These are phyloP conservation scores for Phaffia rhodozyma DNA, from an alignment of 1,284 basidiomycete genomes.

Conservation along the genomic window DNA sequence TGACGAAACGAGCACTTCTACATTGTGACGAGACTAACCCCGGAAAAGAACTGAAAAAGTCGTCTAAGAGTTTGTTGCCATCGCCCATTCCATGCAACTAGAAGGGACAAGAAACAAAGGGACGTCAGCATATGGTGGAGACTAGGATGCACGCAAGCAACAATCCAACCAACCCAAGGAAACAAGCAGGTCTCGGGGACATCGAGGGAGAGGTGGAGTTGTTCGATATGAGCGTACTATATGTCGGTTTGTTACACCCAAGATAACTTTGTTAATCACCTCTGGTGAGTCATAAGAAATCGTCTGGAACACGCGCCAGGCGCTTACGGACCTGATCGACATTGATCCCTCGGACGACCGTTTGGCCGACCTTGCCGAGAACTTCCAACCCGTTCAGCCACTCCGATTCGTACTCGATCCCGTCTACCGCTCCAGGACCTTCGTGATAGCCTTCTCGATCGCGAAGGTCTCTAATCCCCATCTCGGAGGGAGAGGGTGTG, in stretches of 20 bases:
- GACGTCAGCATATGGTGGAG: neutral
- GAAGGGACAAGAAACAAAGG: neutral
- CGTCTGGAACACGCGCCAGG: neutral
- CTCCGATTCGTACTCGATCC: slow-evolving; percentile 3
- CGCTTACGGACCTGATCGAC: slow-evolving; percentile 9
- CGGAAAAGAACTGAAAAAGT: slow-evolving; percentile 14
- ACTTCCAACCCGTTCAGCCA: slow-evolving; percentile 9
- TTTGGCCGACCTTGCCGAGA: slow-evolving; percentile 5
- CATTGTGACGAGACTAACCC: neutral
- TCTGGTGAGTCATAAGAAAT: neutral
- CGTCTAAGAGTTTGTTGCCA: slow-evolving; percentile 11
- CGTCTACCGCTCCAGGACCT: slow-evolving; percentile 3
- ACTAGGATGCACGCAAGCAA: too few species aligned
- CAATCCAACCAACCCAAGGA: slow-evolving; percentile 11
- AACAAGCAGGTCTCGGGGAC: slow-evolving; percentile 17
- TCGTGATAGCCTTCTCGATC: too few species aligned
- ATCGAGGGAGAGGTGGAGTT: slow-evolving; percentile 14
- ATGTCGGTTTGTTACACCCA: neutral
- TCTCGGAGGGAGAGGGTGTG: too few species aligned
- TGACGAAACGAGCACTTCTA: neutral
- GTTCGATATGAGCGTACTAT: slow-evolving; percentile 14
- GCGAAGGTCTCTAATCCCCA: too few species aligned
- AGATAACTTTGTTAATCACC: too few species aligned
- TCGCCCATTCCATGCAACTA: slow-evolving; percentile 17
- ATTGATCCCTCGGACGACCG: slow-evolving; percentile 6